phyloP scores from a whole-genome alignment of 2,329 filamentous ascomycete species.

The Hymenoscyphus repandus region DNA sequence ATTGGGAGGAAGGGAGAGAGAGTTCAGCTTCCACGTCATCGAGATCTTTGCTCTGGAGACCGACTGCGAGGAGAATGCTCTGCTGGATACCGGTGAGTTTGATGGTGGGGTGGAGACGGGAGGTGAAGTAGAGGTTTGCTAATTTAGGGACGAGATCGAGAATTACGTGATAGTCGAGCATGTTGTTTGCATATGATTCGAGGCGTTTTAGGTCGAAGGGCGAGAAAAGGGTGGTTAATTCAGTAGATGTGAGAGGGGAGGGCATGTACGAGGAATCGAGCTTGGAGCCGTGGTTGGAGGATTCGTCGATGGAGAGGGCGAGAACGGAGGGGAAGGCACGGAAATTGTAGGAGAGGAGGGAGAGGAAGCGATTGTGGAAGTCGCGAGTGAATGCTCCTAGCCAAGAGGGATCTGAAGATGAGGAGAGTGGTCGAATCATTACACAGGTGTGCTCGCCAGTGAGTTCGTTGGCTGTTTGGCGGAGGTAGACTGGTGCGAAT shows the following conservation, averaged over 20 bases:
- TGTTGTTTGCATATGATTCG: slow-evolving; percentile 92
- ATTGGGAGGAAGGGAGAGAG: slow-evolving; percentile 66
- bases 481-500: slow-evolving; percentile 86
- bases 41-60: slow-evolving; percentile 84
- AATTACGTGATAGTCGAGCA: slow-evolving; percentile 97
- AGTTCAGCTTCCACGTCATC: slow-evolving; percentile 77
- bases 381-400: slow-evolving; percentile 86
- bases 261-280: slow-evolving; percentile 52
- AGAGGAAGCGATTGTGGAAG: slow-evolving; percentile 90
- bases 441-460: slow-evolving; percentile 98
- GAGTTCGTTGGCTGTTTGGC: slow-evolving; percentile 92
- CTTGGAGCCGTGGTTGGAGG: slow-evolving; percentile 67
- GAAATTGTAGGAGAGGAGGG: slow-evolving; percentile 89
- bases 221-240: slow-evolving; percentile 73
- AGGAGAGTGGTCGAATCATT: slow-evolving; percentile 79
- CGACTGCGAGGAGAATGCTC: slow-evolving; percentile 81
- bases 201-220: slow-evolving; percentile 94
- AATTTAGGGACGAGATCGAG: slow-evolving; percentile 85
- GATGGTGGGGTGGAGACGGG: slow-evolving; percentile 61
- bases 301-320: slow-evolving; percentile 83
- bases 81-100: slow-evolving; percentile 78
- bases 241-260: slow-evolving; percentile 60
- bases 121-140: slow-evolving; percentile 78
- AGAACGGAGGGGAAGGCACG: slow-evolving; percentile 71
- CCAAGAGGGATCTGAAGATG: slow-evolving; percentile 70